Evolutionary conservation across 1,284 basidiomycete species (phyloP), one percentile per base, ranked within the genome.

Genomic region (Microbotryum scabiosae): DNA sequence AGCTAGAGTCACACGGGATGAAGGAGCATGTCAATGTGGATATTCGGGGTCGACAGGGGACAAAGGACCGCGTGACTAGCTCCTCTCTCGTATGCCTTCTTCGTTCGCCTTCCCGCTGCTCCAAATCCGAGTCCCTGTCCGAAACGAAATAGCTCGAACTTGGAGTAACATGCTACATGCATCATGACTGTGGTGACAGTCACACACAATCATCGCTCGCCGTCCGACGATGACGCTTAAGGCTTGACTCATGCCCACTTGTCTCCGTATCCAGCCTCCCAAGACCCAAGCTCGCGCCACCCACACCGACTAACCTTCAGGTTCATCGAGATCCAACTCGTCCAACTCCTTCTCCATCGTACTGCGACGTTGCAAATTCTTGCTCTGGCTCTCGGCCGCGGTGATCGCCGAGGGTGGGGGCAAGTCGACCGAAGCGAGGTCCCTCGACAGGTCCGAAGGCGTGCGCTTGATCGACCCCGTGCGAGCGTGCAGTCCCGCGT

Each of bases 331-430:
- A 10, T 69, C 59, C 5, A 69, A 50, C 14, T 55, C 46, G 12
- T 56, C 60, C 18, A 61, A 14, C 10, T 51, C 28, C 16, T 57
- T 43, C 21, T 65, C 62, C 43, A 66, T 47, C 54, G 53, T 54
- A 21, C 21, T 45, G 48, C 54, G 50, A 26, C 45, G 47, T 51
- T 60, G 59, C 47, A 45, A 51, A 21, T 59, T 54, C n/a, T 56
- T 46, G 25, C 53, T 45, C 26, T 50, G 54, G n/a, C 53, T 43
- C 47, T 65, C 59, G 8, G 48, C 50, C 25, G 57, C 46, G 23
- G 62, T 62, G 60, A 72, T 64, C 45, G 61, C 59, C 30, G 64
- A 63, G 1, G 71, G 71, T 12, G 57, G 62, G 28, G 71, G 71
- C n/a, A 72, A 53, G 51, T 68, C 62, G 49, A 57, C 59, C 43